Evolutionary conservation across 352 stramenopile species (phyloP).

Genomic region (Globisporangium uncinulatum): DNA sequence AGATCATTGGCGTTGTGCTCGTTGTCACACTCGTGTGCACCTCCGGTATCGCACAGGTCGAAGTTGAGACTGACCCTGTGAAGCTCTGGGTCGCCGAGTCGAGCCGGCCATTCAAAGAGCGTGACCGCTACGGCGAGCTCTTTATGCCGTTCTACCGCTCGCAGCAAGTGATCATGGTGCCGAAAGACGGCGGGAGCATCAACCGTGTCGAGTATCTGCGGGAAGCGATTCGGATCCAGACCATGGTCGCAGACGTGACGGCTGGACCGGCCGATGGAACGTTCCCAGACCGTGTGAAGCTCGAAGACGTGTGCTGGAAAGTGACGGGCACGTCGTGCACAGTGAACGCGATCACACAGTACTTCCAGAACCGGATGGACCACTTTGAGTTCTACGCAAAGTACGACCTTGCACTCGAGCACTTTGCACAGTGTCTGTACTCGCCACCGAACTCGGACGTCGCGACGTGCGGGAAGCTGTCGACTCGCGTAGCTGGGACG

Average conservation of each 20-base stretch:
- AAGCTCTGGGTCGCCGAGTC: constrained; percentile 50
- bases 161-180: constrained; percentile 49
- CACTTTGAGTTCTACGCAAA: constrained; percentile 56
- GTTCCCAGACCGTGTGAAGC: constrained; percentile 18
- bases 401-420: constrained; percentile 29
- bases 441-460: constrained; percentile 39
- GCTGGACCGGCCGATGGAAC: constrained; percentile 4
- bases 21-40: constrained; percentile 14
- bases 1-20: constrained; percentile 21
- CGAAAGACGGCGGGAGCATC: constrained; percentile 42
- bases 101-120: constrained; percentile 41
- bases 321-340: constrained; percentile 42
- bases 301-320: constrained; percentile 52
- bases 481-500: constrained; percentile 18
- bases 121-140: constrained; percentile 36
- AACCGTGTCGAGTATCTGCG: constrained; percentile 29
- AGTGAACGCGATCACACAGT: constrained; percentile 58
- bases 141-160: constrained; percentile 59
- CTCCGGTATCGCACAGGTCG: constrained; percentile 23
- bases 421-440: constrained; percentile 43
- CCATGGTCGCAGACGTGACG: constrained; percentile 20
- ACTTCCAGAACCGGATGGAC: constrained; percentile 58
- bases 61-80: constrained; percentile 43
- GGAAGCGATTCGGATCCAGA: constrained; percentile 42
- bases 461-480: constrained; percentile 24